Percentiles rank a stretch among this genome's conserved stretches.
Evolutionary conservation across 2,329 filamentous ascomycete species (phyloP).

Genomic region (Aspergillus sp.): DNA sequence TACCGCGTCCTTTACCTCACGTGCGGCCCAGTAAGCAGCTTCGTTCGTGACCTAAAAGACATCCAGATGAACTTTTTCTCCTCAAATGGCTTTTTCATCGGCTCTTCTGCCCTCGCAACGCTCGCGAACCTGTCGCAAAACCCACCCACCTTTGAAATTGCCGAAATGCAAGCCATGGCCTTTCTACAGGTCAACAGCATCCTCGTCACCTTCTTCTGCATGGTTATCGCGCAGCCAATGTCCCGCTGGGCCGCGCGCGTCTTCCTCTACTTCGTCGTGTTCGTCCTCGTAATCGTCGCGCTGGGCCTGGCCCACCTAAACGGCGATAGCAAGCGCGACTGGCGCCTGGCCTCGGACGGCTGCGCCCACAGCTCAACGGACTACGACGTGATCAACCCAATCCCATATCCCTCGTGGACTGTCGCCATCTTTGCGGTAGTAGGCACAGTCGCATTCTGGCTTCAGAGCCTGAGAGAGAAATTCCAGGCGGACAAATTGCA

Average conservation of each 20-base stretch:
- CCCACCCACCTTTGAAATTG: slow-evolving; percentile 15
- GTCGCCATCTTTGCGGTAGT: slow-evolving; percentile 12
- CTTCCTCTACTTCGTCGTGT: slow-evolving; percentile 6
- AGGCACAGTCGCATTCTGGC: slow-evolving; percentile 9
- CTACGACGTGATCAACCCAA: slow-evolving; percentile 14
- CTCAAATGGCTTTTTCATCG: slow-evolving; percentile 15
- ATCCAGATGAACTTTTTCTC: slow-evolving; percentile 16
- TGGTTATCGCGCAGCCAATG: slow-evolving; percentile 11
- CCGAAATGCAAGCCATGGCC: slow-evolving; percentile 17
- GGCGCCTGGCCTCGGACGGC: slow-evolving; percentile 13
- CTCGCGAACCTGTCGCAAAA: slow-evolving; percentile 14
- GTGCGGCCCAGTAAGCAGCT: background rate
- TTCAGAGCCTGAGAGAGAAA: slow-evolving; percentile 2
- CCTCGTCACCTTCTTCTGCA: slow-evolving; percentile 15
- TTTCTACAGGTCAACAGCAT: slow-evolving; percentile 15
- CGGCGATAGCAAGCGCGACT: slow-evolving; percentile 9
- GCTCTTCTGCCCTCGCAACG: slow-evolving; percentile 8
- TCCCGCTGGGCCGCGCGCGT: slow-evolving; percentile 14
- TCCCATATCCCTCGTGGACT: slow-evolving; percentile 13
- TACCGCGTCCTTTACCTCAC: slow-evolving; percentile 12
- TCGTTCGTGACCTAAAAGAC: slow-evolving; percentile 9
- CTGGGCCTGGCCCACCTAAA: slow-evolving; percentile 2
- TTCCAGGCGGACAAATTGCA: slow-evolving; percentile 8
- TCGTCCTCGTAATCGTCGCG: slow-evolving; percentile 11
- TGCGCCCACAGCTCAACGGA: slow-evolving; percentile 14